phyloP scores from a whole-genome alignment of 2,329 filamentous ascomycete genomes.

The Stachybotrys chlorohalonatus region DNA sequence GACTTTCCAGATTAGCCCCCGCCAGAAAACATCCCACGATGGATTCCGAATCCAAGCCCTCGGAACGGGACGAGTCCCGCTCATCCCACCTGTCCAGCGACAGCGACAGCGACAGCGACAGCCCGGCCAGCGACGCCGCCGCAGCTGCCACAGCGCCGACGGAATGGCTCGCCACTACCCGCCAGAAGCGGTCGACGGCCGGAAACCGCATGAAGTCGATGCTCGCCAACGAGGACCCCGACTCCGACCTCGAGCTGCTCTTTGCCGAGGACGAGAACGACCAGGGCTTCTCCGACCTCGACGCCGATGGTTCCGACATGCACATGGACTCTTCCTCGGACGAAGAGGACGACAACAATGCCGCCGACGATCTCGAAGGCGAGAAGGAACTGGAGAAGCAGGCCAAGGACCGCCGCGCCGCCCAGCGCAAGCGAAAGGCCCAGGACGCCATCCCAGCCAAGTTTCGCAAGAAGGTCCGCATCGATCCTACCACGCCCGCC shows the following conservation, averaged over 20 bases:
- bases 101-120: slow-evolving; percentile 17
- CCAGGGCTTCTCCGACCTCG: slow-evolving; percentile 60
- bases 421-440: slow-evolving; percentile 70
- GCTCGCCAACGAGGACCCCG: slow-evolving; percentile 64
- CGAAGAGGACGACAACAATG: slow-evolving; percentile 60
- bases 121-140: slow-evolving; percentile 26
- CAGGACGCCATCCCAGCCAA: slow-evolving; percentile 63
- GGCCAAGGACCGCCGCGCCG: slow-evolving; percentile 57
- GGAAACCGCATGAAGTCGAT: slow-evolving; percentile 77
- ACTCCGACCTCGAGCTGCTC: slow-evolving; percentile 61
- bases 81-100: slow-evolving; percentile 18
- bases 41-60: slow-evolving; percentile 18
- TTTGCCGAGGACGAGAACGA: slow-evolving; percentile 67
- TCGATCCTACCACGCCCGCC: slow-evolving; percentile 41
- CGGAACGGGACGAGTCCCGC: slow-evolving; percentile 22
- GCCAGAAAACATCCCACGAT: slow-evolving; percentile 9
- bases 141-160: slow-evolving; percentile 23
- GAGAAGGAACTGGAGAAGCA: slow-evolving; percentile 78
- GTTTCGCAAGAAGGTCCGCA: slow-evolving; percentile 68
- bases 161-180: slow-evolving; percentile 65
- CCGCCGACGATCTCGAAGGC: slow-evolving; percentile 65
- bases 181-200: slow-evolving; percentile 69
- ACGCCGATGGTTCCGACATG: slow-evolving; percentile 62
- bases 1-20: neutral
- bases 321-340: slow-evolving; percentile 80